Evolutionary conservation across 164 flowering plant species (phyloP).

Genomic region (Brasenia schreberi): DNA sequence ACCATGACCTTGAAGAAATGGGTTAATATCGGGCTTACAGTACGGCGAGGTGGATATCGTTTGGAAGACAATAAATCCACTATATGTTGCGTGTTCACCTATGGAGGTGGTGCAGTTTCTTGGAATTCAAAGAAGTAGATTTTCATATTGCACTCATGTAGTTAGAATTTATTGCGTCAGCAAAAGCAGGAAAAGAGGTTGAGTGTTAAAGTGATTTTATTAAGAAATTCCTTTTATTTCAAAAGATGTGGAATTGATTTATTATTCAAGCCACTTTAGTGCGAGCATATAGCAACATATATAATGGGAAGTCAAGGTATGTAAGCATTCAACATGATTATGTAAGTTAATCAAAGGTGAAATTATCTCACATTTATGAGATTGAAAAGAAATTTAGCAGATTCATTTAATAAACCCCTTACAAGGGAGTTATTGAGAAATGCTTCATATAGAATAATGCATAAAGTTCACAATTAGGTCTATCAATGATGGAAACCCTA

Average conservation of each 20-base stretch:
- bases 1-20: too few species aligned
- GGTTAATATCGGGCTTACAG: too few species aligned
- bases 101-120: conserved; percentile 1
- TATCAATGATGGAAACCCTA: too few species aligned
- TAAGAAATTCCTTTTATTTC: not conserved
- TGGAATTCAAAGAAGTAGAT: not conserved
- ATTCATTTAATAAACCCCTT: not conserved
- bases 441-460: too few species aligned
- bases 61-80: not conserved
- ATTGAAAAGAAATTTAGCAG: not conserved
- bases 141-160: not conserved
- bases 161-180: not conserved
- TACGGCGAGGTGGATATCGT: not conserved
- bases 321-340: not conserved
- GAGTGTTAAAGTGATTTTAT: not conserved
- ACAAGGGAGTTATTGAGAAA: not conserved
- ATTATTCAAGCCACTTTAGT: not conserved
- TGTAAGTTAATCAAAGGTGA: not conserved
- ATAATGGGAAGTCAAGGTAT: not conserved
- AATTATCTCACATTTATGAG: not conserved
- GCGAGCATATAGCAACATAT: not conserved
- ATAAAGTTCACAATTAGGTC: not conserved
- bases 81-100: not conserved
- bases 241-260: not conserved
- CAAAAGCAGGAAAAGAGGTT: not conserved